Percentiles rank a stretch among this genome's conserved stretches.
phyloP scores from a whole-genome alignment of 441 rosid genomes.

The Viola pubescens region DNA sequence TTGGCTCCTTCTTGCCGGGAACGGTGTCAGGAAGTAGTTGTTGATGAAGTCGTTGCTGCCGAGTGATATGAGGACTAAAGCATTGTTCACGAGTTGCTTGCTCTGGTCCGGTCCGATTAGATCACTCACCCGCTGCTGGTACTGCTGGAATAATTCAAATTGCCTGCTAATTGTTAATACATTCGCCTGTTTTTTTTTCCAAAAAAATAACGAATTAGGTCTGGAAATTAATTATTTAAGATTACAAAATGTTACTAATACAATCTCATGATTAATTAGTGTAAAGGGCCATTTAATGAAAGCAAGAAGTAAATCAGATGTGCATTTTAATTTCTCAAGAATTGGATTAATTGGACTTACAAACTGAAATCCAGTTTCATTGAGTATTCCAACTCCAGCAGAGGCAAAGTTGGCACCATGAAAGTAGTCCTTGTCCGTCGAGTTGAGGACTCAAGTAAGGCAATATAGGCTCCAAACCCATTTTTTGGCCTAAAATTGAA shows the following conservation, averaged over 20 bases:
- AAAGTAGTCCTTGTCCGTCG: conserved; percentile 44
- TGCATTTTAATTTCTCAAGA: background rate
- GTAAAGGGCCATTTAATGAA: background rate
- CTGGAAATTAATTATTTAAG: background rate
- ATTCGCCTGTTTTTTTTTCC: conserved; percentile 33
- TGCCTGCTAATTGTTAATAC: conserved; percentile 50
- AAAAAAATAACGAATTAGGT: background rate
- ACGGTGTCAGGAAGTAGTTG: conserved; percentile 64
- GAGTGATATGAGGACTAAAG: conserved; percentile 55
- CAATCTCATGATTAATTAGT: background rate
- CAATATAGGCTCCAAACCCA: conserved; percentile 55
- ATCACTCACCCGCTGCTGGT: conserved; percentile 44
- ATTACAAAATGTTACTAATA: too few species aligned
- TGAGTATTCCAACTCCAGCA: conserved; percentile 83
- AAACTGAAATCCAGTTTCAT: conserved; percentile 78
- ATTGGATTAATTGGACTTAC: conserved; percentile 27
- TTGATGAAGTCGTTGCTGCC: conserved; percentile 88
- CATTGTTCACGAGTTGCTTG: conserved; percentile 41
- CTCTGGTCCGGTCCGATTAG: conserved; percentile 42
- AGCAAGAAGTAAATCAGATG: too few species aligned
- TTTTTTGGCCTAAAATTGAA: conserved; percentile 37
- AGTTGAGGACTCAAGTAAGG: conserved; percentile 69
- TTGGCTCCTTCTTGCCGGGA: conserved; percentile 62
- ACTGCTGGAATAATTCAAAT: conserved; percentile 47
- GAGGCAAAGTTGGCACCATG: conserved; percentile 88